Base-by-base conservation (phyloP, 805 yeast species). In the Blastobotrys terrestris region DNA sequence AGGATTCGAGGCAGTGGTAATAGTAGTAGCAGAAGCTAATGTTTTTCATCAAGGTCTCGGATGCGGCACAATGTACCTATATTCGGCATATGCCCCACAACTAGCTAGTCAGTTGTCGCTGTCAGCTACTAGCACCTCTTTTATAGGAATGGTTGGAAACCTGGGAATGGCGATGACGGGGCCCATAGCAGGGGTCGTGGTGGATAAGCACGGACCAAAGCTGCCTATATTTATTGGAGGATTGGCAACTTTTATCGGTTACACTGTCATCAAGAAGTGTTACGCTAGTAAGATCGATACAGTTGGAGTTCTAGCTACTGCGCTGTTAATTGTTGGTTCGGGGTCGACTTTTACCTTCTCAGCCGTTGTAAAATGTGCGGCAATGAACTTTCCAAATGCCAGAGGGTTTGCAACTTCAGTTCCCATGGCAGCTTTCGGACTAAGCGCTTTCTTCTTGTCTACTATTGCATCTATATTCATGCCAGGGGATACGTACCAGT, bases 51-150 rank as follows among this genome's bases (percentile, higher is more conserved):
- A 26, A 44, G 85, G 85, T 11, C 66, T 83, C 47, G 77, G 77
- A 15, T 80, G 87, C 59, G 95, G 95, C 1, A 87, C 94, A 1
- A 71, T 85, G 60, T 87, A 87, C 67, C 70, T 86, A 46, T 87
- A 82, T 67, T 81, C 87, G 6, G 87, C 88, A 0, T 87, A 81
- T 65, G 84, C 89, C 40, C 92, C 95, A 0, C 94, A 87, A 64
- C 73, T 85, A 51, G 87, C 90, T 1, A 67, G 66, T 26, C 73
- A 74, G 49, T 73, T 87, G 50, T 68, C 69, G 18, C 79, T 87
- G 59, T 64, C 79, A 1, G 88, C 87, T 2, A 74, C 87, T 0
- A 77, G 83, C 50, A 73, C 86, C 3, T 80, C 90, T 3, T 63
- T 75, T 26, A 75, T 86, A 2, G 91, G 89, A 2, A 76, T 85